Base-by-base conservation (phyloP, 1,284 basidiomycete species). In the Marasmius tenuissimus region DNA sequence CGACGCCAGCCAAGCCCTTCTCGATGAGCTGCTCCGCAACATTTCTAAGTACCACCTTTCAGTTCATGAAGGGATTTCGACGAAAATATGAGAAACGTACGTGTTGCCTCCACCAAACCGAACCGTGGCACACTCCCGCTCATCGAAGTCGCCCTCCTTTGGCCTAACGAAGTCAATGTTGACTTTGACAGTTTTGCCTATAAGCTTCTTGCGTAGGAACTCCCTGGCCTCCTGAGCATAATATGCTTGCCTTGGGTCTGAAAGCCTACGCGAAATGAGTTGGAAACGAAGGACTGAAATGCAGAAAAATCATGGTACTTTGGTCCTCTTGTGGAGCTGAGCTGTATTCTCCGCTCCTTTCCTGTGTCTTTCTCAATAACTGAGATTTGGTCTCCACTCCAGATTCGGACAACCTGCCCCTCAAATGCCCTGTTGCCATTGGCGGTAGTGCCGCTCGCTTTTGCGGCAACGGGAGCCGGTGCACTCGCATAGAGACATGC, bases 201-300 rank as follows among this genome's bases (percentile, higher is more conserved):
- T 95, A 16, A 98, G 80, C 66, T 87, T 91, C 76, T 94, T 96
- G 58, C 96, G 87, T 56, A 98, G 76, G 76, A 96, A 95, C 73
- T 95, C 97, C 65, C 91, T 88, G 10, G 96, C 96, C 76, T 99
- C 97, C 59, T 91, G 86, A 0, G 94, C 94, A 73, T 94, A 96
- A 69, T 87, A 92, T 0, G 92, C 89, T 73, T 96, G 91, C 71
- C 93, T 95, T 7, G 92, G 85, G 71, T 98, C 97, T 18, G 90
- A 87, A 20, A 91, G 81, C 71, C 94, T 92, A 63, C 10, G 63
- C 10, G 58, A 38, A 16, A 47, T 58, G 63, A 49, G 39, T 37
- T 27, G 61, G 16, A 4, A 39, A 42, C 54, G 33, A 14, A 34
- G 37, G 8, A 9, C 52, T 55, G 45, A 38, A 39, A 49, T 38